A percentile compares a stretch with the other conserved stretches of the same genome.
phyloP scores from a whole-genome alignment of 202 grass and related monocot genomes.

The Dendrocalamus latiflorus region DNA sequence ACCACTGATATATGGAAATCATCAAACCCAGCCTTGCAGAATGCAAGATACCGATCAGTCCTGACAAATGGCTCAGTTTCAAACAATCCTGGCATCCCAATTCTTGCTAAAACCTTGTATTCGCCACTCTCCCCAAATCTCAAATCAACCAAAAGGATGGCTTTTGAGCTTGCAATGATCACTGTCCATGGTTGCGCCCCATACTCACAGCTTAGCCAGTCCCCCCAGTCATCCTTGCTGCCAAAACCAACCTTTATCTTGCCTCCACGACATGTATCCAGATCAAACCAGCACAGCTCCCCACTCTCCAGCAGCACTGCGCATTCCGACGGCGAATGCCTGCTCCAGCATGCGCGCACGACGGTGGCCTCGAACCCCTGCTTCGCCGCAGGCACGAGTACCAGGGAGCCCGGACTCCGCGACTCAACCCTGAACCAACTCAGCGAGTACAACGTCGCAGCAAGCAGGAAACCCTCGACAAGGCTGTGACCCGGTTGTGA shows the following conservation, averaged over 20 bases:
- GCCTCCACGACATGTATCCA: constrained; percentile 39
- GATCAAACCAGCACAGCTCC: constrained; percentile 73
- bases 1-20: constrained; percentile 62
- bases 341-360: constrained; percentile 72
- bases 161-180: constrained; percentile 45
- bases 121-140: constrained; percentile 27
- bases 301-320: constrained; percentile 55
- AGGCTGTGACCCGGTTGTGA: not conserved
- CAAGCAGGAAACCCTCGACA: constrained; percentile 59
- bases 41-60: constrained; percentile 52
- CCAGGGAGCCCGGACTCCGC: not conserved
- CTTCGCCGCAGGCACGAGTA: constrained; percentile 40
- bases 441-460: constrained; percentile 63
- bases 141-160: constrained; percentile 62
- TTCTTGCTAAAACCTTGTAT: constrained; percentile 47
- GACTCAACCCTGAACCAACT: constrained; percentile 76
- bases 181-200: constrained; percentile 61
- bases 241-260: constrained; percentile 44
- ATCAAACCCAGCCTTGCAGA: constrained; percentile 65
- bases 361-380: constrained; percentile 50
- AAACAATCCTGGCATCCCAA: constrained; percentile 46
- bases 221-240: constrained; percentile 13
- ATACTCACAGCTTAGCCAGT: constrained; percentile 78
- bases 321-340: constrained; percentile 53
- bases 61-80: constrained; percentile 38